Percentiles rank a stretch among this genome's conserved stretches.
phyloP scores from a whole-genome alignment of 208 protist genomes.

The Eutreptiella sp. region DNA sequence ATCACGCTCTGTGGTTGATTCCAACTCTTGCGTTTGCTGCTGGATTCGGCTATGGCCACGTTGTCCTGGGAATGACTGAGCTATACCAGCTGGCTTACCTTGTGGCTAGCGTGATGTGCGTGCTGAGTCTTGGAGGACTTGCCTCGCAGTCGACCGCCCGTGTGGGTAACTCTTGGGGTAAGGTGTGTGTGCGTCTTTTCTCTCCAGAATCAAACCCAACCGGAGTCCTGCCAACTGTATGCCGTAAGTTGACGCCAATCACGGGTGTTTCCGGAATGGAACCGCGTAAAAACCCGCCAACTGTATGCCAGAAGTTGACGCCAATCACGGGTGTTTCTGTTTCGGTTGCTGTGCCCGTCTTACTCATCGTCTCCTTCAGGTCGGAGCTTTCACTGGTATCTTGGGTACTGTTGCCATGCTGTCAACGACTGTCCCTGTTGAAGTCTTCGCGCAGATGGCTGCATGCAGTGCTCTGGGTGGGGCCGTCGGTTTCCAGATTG shows the following conservation, averaged over 20 bases:
- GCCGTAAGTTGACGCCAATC: not conserved
- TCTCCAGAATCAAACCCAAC: too few species aligned
- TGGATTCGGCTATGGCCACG: not conserved
- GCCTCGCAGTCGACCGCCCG: conserved; percentile 46
- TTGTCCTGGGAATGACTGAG: conserved; percentile 14
- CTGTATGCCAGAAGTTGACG: too few species aligned
- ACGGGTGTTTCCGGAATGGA: not conserved
- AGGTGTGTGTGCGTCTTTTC: conserved; percentile 52
- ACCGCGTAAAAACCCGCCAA: too few species aligned
- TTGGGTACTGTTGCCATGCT: conserved; percentile 13
- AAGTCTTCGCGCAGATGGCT: conserved; percentile 31
- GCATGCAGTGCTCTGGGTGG: conserved; percentile 30
- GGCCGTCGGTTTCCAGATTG: conserved; percentile 40
- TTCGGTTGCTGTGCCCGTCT: too few species aligned
- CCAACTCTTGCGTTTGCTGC: conserved; percentile 39
- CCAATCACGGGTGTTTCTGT: too few species aligned
- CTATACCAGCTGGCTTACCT: conserved; percentile 23
- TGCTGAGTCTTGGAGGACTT: conserved; percentile 43
- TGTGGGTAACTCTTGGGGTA: conserved; percentile 53
- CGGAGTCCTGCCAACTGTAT: too few species aligned
- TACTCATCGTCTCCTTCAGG: too few species aligned
- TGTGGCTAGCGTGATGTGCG: conserved; percentile 31
- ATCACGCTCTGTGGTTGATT: conserved; percentile 41
- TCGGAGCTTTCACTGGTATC: conserved; percentile 44
- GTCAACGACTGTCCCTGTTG: conserved; percentile 5